Evolutionary conservation across 257 asterid species (phyloP), one percentile per base, ranked within the genome.

Genomic region (Thymus quinquecostatus): DNA sequence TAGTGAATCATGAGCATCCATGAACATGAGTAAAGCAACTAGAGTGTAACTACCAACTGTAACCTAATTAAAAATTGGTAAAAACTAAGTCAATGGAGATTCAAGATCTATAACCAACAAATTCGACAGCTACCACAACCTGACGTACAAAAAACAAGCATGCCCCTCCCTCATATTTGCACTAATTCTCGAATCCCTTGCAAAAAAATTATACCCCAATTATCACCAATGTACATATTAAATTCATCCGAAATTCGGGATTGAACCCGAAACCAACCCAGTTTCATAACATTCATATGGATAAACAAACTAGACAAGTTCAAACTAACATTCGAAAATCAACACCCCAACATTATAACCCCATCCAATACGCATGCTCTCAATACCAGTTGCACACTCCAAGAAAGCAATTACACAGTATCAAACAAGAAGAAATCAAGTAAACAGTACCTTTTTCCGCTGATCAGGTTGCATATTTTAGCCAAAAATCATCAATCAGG

Each of bases 391-490:
- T 28, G 45, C 21, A 54, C 38, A 60, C 33, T 48, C 29, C 41
- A 70, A 11, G 54, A 45, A 70, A 62, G 63, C 47, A 64, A 64
- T 29, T 49, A 21, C 44, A 38, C 49, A 75, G 44, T 21, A 66
- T 58, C 8, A 1, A 61, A 47, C 48, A 54, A 30, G n/a, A 56
- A 43, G 63, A 21, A 67, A 70, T 58, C 34, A 55, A 38, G 41
- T 4, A 38, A 38, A 34, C 2, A 32, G 21, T 78, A 88, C 97
- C 89, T 90, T 88, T 80, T 88, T 90, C 13, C 97, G 82, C 77
- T 88, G 96, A 88, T 86, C 97, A 80, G 85, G 69, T 75, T 84
- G 96, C 96, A 90, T 90, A 65, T 82, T 82, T 85, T 81, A 77
- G 75, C 83, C 76, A 71, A 71, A 64, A 73, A 80, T 86, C 89